A percentile compares a stretch with the other conserved stretches of the same genome.
Conservation (phyloP, 2,329 filamentous ascomycete genomes). For the Neonectria magnoliae region DNA sequence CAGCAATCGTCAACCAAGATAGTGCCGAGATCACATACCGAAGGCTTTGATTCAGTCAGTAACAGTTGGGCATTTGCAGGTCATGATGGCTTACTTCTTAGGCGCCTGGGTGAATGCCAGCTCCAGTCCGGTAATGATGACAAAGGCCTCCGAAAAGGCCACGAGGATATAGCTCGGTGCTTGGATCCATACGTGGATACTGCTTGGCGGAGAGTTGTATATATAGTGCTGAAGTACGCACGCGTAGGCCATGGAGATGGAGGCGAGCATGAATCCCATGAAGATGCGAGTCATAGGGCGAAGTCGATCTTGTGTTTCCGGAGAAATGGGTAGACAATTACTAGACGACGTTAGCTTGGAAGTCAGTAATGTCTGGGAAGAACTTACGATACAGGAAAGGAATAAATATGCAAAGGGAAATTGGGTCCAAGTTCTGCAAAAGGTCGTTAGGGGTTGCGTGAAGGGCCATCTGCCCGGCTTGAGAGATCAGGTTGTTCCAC, state of each 20-base stretch:
- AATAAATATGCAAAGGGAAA: conserved; percentile 42
- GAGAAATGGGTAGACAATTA: conserved; percentile 35
- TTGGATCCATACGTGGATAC: conserved; percentile 26
- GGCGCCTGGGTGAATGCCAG: conserved; percentile 24
- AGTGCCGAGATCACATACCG: conserved; percentile 22
- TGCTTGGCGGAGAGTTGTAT: conserved; percentile 29
- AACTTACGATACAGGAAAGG: conserved; percentile 40
- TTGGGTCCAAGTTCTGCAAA: conserved; percentile 42
- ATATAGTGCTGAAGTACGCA: conserved; percentile 36
- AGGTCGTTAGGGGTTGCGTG: conserved; percentile 42
- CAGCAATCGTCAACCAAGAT: conserved; percentile 26
- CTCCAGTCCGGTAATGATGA: conserved; percentile 26
- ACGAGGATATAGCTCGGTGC: conserved; percentile 22
- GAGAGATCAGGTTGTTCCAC: conserved; percentile 47
- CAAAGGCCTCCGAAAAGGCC: conserved; percentile 23
- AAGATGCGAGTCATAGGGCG: conserved; percentile 35
- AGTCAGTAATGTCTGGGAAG: not conserved
- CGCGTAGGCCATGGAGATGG: conserved; percentile 37
- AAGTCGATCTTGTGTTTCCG: conserved; percentile 35
- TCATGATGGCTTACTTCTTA: conserved; percentile 11
- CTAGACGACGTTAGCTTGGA: not conserved
- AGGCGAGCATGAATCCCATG: conserved; percentile 36
- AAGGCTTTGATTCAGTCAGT: conserved; percentile 4
- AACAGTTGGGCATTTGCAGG: too few relatives aligned
- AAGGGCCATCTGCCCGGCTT: conserved; percentile 37